These are phyloP conservation scores for Penicillium roqueforti DNA, from an alignment of 495 filamentous ascomycete species.

Conservation along the genomic window DNA sequence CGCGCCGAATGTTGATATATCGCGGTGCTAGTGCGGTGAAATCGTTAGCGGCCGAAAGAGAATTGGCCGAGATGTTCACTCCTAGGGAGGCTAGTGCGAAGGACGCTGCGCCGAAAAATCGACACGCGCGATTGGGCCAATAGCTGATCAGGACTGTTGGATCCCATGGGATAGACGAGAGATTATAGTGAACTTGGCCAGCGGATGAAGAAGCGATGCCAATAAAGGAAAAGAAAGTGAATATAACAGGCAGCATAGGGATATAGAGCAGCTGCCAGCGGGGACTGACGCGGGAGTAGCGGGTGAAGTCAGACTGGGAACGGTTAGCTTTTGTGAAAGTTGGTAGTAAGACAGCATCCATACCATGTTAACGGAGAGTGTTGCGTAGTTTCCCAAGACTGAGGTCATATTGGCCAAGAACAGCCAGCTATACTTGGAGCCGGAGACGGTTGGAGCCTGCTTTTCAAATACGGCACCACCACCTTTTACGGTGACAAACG, in stretches of 20 bases:
- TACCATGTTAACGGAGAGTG: neutral
- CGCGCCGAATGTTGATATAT: conserved; percentile 59
- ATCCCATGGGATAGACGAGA: conserved; percentile 41
- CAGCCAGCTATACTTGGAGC: conserved; percentile 41
- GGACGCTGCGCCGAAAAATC: conserved; percentile 48
- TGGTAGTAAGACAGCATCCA: too few species aligned
- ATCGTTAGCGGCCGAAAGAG: conserved; percentile 62
- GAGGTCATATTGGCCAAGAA: conserved; percentile 44
- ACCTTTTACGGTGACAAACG: conserved; percentile 38
- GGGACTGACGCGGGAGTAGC: conserved; percentile 42
- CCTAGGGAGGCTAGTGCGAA: conserved; percentile 46
- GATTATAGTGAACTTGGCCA: conserved; percentile 39
- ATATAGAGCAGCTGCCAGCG: conserved; percentile 47
- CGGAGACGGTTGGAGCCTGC: conserved; percentile 29
- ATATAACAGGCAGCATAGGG: conserved; percentile 44
- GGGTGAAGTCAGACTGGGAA: conserved; percentile 41
- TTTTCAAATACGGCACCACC: conserved; percentile 28
- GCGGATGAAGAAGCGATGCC: conserved; percentile 46
- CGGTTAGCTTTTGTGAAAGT: too few species aligned
- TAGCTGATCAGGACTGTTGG: conserved; percentile 41
- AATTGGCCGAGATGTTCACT: conserved; percentile 63
- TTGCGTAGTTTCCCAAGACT: conserved; percentile 41
- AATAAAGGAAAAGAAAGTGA: conserved; percentile 50
- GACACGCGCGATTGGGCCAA: conserved; percentile 48
- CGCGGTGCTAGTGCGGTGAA: conserved; percentile 55